Base-by-base conservation (phyloP, 306 rosid genomes). In the Aeschynomene evenia region DNA sequence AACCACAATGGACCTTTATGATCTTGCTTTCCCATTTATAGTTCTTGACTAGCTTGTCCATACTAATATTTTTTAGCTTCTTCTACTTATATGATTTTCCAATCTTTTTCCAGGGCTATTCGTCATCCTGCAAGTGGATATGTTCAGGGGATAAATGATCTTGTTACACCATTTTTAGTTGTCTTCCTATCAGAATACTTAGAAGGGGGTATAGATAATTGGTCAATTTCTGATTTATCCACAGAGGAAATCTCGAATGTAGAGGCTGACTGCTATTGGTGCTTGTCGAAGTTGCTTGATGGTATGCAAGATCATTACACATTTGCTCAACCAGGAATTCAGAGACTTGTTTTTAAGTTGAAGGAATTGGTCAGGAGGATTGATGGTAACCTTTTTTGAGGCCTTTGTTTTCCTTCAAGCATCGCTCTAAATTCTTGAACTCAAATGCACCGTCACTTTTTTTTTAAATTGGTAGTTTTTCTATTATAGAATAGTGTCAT, bases 261-360 rank as follows among this genome's bases (percentile, higher is more conserved):
- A 9, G 97, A 91, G 78, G 97, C 97, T 63, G 97, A 91, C 75
- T 91, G 95, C 79, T 91, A 86, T 77, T 91, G 97, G 90, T 91
- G 95, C 80, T 79, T 91, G 61, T 88, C 97, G 18, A 91, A 91
- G 78, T 83, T 91, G 75, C 97, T 91, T 65, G 92, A 91, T 67
- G 97, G 97, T 66, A 91, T 91, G 95, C 97, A 91, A 88, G 95
- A 91, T 66, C 97, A 91, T 83, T 91, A 86, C 83, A 91, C 97
- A 23, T 88, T 91, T 66, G 97, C 97, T 36, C 97, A 91, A 74
- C 97, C 97, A 0, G 97, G 97, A 77, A 91, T 91, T 72, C 97
- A 91, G 82, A 86, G 92, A 77, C 97, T 88, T 71, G 95, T 91
- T 68, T 91, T 86, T 79, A 91, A 78, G 77, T 74, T 91, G 78